These are phyloP conservation scores for Podospora conica DNA, from an alignment of 495 filamentous ascomycete species.

Conservation along the genomic window DNA sequence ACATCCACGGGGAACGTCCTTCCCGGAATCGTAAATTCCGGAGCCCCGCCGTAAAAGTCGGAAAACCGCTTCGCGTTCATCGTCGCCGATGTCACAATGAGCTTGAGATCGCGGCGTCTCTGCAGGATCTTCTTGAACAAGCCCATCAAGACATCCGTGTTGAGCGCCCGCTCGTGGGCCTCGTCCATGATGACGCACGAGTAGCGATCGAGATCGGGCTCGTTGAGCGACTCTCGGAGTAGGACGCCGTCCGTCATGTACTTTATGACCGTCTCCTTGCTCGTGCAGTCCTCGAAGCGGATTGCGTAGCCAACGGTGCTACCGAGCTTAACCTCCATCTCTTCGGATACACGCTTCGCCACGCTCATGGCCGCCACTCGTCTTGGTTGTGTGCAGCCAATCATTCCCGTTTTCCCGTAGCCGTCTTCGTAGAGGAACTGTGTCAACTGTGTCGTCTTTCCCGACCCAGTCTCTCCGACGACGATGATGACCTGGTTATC, in stretches of 20 bases:
- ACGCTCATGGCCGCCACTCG: slow-evolving; percentile 98
- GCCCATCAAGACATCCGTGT: slow-evolving; percentile 96
- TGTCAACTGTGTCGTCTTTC: slow-evolving; percentile 94
- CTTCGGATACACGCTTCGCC: slow-evolving; percentile 95
- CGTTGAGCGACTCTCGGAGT: slow-evolving; percentile 84
- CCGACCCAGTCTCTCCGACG: slow-evolving; percentile 92
- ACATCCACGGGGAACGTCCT: slow-evolving; percentile 96
- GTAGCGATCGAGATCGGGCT: slow-evolving; percentile 90
- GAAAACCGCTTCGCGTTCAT: slow-evolving; percentile 98
- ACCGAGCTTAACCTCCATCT: slow-evolving; percentile 96
- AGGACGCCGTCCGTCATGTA: slow-evolving; percentile 99
- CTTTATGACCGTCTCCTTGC: slow-evolving; percentile 89
- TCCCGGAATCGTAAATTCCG: slow-evolving; percentile 94
- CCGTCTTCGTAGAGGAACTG: slow-evolving; percentile 95
- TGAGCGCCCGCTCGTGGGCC: slow-evolving; percentile 93
- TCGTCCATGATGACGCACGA: slow-evolving; percentile 99
- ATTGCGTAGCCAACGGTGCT: slow-evolving; percentile 92
- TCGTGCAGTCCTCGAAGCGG: slow-evolving; percentile 97
- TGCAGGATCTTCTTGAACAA: slow-evolving; percentile 95
- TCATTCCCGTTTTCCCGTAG: slow-evolving; percentile 79
- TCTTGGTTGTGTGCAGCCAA: slow-evolving; percentile 91
- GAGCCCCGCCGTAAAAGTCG: slow-evolving; percentile 94
- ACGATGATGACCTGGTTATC: slow-evolving; percentile 98
- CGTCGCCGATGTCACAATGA: slow-evolving; percentile 97
- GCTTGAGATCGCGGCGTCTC: slow-evolving; percentile 81